Evolutionary conservation across 257 asterid species (phyloP), one percentile per base, ranked within the genome.

Genomic region (Solanum dulcamara): DNA sequence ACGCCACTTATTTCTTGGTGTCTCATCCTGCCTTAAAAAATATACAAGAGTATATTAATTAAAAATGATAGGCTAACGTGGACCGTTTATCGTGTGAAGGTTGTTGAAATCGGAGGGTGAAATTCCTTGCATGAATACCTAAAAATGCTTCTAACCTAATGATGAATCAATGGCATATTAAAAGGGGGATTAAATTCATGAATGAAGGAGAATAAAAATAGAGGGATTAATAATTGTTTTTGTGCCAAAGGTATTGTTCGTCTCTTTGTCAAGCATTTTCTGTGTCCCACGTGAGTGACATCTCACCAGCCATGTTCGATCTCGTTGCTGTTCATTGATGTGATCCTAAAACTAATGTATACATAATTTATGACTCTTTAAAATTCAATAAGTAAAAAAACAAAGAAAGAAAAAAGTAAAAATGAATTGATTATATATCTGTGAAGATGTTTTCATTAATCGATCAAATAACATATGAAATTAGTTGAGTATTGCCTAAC

Each of bases 221-320:
- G 70, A 55, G 84, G 75, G 59, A 60, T 82, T 85, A 85, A 90
- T 90, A 87, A 91, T 88, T 92, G 92, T 81, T n/a, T 42, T 24
- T 13, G 53, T 6, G 66, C 72, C 86, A 91, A 89, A 91, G 93
- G 91, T 84, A 87, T 88, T 86, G 88, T 89, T 84, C 87, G 91
- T 91, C 92, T 83, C 88, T 85, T 89, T 88, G 85, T 90, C 93
- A 81, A 88, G 50, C 59, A 83, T 89, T 85, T 85, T 85, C 6
- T 88, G 89, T 91, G 93, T 62, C 93, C 98, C 93, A 89, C 92
- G 89, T 91, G 91, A 93, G 92, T 91, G 98, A 94, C 98, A 92
- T 91, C 93, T 93, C 92, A 94, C 93, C 97, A 81, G 71, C 90
- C 89, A 42, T 85, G 90, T 60, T 83, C 57, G 66, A 66, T 80